Conservation (phyloP, 2,329 filamentous ascomycete species). For the Pseudogymnoascus sp. region DNA sequence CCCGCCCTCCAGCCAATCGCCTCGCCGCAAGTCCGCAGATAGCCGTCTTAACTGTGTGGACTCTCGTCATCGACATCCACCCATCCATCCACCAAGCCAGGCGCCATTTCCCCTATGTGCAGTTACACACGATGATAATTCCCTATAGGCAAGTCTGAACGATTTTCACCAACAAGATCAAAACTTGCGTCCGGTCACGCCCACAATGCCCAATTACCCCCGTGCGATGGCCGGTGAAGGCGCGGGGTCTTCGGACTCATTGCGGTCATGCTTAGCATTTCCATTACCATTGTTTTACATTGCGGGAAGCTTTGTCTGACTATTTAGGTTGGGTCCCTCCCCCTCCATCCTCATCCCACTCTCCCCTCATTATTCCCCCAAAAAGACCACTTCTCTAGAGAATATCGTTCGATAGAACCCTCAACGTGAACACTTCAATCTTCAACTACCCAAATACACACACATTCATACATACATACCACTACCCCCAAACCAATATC, state of each 20-base stretch:
- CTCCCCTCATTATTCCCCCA: conserved; percentile 2
- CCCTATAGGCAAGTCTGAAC: conserved; percentile 23
- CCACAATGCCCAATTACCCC: not conserved
- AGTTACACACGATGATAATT: conserved; percentile 18
- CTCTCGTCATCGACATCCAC: not conserved
- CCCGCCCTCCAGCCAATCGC: not conserved
- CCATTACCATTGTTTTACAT: conserved; percentile 7
- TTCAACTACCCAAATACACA: not conserved
- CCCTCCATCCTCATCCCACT: not conserved
- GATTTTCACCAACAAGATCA: conserved; percentile 9
- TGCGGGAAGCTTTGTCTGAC: not conserved
- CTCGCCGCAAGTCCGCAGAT: not conserved
- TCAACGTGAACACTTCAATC: not conserved
- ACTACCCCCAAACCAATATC: conserved; percentile 8
- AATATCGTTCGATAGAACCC: not conserved
- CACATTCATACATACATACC: not conserved
- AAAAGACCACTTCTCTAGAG: not conserved
- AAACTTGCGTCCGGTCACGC: conserved; percentile 3
- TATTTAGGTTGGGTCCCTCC: not conserved
- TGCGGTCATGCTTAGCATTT: conserved; percentile 4
- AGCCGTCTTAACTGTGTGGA: not conserved
- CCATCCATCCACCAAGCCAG: conserved; percentile 1
- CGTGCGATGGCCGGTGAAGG: not conserved
- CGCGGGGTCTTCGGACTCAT: not conserved
- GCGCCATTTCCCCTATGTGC: conserved; percentile 17